A percentile compares a stretch with the other conserved stretches of the same genome.
Conservation (phyloP, 352 stramenopile genomes). For the Globisporangium middletonii region DNA sequence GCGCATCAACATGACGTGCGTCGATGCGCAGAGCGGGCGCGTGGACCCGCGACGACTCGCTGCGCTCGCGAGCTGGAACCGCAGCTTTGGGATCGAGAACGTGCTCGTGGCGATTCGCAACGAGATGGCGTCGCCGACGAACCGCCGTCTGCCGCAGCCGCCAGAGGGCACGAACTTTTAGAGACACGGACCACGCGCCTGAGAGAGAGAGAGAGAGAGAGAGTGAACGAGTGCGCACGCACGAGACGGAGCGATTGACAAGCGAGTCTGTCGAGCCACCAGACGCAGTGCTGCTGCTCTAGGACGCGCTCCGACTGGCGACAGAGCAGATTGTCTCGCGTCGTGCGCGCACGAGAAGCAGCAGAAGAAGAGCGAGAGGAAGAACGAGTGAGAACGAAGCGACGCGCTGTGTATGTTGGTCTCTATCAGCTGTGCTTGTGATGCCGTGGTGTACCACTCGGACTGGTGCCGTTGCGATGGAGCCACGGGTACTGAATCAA, state of each 20-base stretch:
- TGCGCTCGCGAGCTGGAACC: slow-evolving; percentile 75
- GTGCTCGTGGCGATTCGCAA: slow-evolving; percentile 86
- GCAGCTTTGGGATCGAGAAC: slow-evolving; percentile 87
- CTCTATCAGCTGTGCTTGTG: neutral
- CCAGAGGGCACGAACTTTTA: slow-evolving; percentile 91
- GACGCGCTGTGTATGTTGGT: slow-evolving; percentile 4
- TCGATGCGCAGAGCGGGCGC: slow-evolving; percentile 86
- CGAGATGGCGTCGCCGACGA: slow-evolving; percentile 86
- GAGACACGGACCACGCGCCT: slow-evolving; percentile 14
- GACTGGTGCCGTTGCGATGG: neutral
- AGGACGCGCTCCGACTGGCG: too few species aligned
- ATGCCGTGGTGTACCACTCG: neutral
- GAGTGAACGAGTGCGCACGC: neutral
- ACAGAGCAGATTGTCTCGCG: too few species aligned
- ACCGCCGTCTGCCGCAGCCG: slow-evolving; percentile 88
- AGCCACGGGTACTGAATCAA: slow-evolving; percentile 38
- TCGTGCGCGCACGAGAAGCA: neutral
- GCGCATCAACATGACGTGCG: slow-evolving; percentile 97
- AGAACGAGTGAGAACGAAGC: slow-evolving; percentile 8
- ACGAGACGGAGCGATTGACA: slow-evolving; percentile 3
- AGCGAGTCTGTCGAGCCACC: neutral
- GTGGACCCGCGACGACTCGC: slow-evolving; percentile 73
- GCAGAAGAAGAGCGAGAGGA: slow-evolving; percentile 1
- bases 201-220: neutral
- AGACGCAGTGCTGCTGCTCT: neutral